Percentiles rank a stretch among this genome's conserved stretches.
Conservation (phyloP, 441 rosid genomes). For the Lepidium campestre region DNA sequence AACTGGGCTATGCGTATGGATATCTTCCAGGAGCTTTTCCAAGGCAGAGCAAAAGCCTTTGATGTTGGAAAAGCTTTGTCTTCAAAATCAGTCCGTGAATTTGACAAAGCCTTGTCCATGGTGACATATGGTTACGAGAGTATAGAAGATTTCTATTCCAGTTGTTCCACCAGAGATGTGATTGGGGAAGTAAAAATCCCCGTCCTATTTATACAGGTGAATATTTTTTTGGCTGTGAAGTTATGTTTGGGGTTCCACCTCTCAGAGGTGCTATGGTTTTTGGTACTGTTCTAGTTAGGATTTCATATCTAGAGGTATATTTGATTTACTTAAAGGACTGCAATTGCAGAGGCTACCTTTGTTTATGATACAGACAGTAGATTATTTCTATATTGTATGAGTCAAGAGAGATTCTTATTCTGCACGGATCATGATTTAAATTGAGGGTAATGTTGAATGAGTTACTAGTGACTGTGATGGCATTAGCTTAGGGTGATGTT, state of each 20-base stretch:
- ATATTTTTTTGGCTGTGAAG: background rate
- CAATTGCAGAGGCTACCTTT: background rate
- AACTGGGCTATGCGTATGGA: conserved; percentile 27
- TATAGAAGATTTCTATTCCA: conserved; percentile 76
- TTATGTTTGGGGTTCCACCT: background rate
- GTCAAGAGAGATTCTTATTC: background rate
- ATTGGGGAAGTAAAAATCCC: conserved; percentile 88
- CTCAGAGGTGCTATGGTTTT: background rate
- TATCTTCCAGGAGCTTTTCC: conserved; percentile 67
- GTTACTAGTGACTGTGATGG: background rate
- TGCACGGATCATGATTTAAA: background rate
- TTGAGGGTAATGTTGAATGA: conserved; percentile 1
- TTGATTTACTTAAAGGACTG: background rate
- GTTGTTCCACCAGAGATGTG: conserved; percentile 62
- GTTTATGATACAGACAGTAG: background rate
- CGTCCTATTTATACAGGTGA: conserved; percentile 89
- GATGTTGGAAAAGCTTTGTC: conserved; percentile 79
- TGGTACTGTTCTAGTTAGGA: background rate
- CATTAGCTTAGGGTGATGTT: conserved; percentile 8
- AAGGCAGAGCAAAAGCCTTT: conserved; percentile 80
- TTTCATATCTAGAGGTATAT: background rate
- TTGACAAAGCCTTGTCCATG: conserved; percentile 91
- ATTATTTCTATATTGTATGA: background rate
- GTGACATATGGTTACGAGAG: conserved; percentile 75
- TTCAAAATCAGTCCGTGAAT: conserved; percentile 84